Base-by-base conservation (phyloP, 371 early-diverging fungal genomes). In the Cladochytrium tenue region DNA sequence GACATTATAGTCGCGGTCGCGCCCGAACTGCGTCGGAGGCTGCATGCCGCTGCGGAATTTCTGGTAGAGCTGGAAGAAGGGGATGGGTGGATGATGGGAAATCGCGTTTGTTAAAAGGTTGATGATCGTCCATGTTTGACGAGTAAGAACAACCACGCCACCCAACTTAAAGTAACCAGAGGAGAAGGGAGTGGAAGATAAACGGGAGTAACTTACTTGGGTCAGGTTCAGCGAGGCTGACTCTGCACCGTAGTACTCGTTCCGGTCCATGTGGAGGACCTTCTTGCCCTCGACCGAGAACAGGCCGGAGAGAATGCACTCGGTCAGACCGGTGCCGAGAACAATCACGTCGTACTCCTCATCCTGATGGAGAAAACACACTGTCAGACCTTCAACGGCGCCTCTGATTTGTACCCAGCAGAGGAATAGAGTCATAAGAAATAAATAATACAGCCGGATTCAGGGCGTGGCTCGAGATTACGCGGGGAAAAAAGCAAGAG, bases 211-310 rank as follows among this genome's bases (percentile, higher is more conserved):
- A 4, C 53, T 32, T 43, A 70, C 70, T 63, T 71, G 71, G 50
- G 71, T 71, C 53, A 71, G 50, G 57, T 71, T 71, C 43, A 71
- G 34, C 10, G 71, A 71, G 25, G 71, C 71, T 3, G 64, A 67
- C 2, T 51, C 67, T 23, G 60, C 71, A 60, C 71, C 71, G 36
- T 71, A 99, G 75, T 95, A 95, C 76, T 96, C 90, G 79, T 99
- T 98, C 63, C 95, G 88, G 80, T 99, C 99, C 86, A 99, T 92
- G 75, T 97, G 98, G 13, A 83, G 68, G 10, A 71, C 98, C 80
- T 96, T 97, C 82, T 99, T 97, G 69, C 96, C 95, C 76, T 98
- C 96, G 51, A 96, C 93, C 20, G 99, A 95, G 36, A 99, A 88
- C 53, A 99, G 87, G 59, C 97, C 97, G 23, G 97, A 95, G 43